These are phyloP conservation scores for Penicillium sp. DNA, from an alignment of 2,329 filamentous ascomycete genomes.

Conservation along the genomic window DNA sequence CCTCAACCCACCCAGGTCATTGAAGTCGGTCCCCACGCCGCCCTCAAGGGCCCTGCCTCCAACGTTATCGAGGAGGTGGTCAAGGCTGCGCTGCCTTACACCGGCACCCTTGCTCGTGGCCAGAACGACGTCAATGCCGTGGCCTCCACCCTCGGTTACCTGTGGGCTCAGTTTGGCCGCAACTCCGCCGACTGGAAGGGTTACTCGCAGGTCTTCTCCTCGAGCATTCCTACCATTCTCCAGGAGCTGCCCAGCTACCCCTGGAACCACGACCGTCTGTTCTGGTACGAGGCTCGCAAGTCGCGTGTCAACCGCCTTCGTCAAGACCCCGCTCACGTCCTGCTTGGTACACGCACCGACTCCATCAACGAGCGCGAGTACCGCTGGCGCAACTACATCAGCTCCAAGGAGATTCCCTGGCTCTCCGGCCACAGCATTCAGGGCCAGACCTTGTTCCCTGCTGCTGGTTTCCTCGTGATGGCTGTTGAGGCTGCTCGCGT, in stretches of 20 bases:
- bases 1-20: constrained; percentile 21
- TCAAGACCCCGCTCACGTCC: background rate
- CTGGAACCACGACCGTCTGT: constrained; percentile 8
- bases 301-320: background rate
- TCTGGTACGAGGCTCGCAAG: constrained; percentile 7
- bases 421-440: constrained; percentile 45
- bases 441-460: constrained; percentile 16
- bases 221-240: background rate
- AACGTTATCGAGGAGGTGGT: constrained; percentile 7
- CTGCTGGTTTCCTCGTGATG: constrained; percentile 19
- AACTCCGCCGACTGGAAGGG: constrained; percentile 1
- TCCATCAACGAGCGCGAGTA: constrained; percentile 8
- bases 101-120: background rate
- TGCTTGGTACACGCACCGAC: constrained; percentile 7
- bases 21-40: constrained; percentile 37
- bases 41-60: constrained; percentile 30
- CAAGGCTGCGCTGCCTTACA: constrained; percentile 10
- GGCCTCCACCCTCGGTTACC: background rate
- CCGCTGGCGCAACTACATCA: constrained; percentile 48
- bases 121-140: background rate
- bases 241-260: constrained; percentile 17
- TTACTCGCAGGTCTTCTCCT: background rate
- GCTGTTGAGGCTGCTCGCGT: constrained; percentile 19
- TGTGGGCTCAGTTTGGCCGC: constrained; percentile 9
- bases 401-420: constrained; percentile 46